Base-by-base conservation (phyloP, 495 filamentous ascomycete species). In the Penicillium taxi region DNA sequence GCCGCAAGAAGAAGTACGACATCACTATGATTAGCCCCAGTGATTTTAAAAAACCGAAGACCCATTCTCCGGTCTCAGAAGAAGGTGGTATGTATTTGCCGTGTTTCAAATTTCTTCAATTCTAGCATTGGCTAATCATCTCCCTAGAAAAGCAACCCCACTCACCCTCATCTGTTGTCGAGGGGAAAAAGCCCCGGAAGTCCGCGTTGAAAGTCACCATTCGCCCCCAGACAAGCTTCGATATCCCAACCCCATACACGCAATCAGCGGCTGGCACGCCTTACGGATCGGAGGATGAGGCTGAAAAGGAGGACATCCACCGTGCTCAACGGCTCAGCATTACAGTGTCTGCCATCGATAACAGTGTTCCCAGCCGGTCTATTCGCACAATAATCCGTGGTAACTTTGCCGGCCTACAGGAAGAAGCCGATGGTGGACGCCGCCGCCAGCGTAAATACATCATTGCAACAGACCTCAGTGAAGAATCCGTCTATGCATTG, bases 401-500 rank as follows among this genome's bases (percentile, higher is more conserved):
- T 20, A 80, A 95, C 47, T 98, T 81, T 50, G 55, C 63, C 26
- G 73, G 71, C 37, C 77, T 94, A 48, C 72, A 79, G 38, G 73
- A 83, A 32, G 82, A 86, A 38, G 80, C 82, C 6, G 81, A 90
- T 20, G 74, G 81, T 6, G 80, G 86, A 15, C 66, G 71, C 22
- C 75, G 81, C 11, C 75, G 86, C 8, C 77, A 85, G 29, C 74
- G 91, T 7, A 89, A 86, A 35, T 98, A 96, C 55, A 64, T 98
- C 5, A 85, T 96, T 6, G 87, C 91, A 6, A 94, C 86, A 1
- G 91, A 96, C 58, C 61, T 96, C 21, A 94, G 85, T 47, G 84
- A 88, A 26, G 91, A 98, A 64, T 89, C 89, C 3, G 82, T 86
- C 7, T 87, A 95, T 57, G 91, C 91, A 7, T 64, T 96, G 18